These are phyloP conservation scores for Cyberlindnera maclurae DNA, from an alignment of 805 yeast species.

Conservation along the genomic window DNA sequence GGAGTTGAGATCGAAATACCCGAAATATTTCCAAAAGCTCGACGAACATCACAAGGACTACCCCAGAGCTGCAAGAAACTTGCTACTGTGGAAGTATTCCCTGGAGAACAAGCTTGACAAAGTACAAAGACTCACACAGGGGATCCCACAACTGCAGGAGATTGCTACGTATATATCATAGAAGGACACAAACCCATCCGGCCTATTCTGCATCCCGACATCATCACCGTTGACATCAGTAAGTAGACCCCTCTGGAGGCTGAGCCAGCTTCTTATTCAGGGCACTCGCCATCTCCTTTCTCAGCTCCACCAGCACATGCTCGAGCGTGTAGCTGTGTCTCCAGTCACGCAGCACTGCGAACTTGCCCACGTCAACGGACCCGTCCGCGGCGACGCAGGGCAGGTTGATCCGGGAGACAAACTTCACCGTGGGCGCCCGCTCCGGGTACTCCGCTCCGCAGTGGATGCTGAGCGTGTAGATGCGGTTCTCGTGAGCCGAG, in stretches of 20 bases:
- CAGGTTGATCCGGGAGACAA: conserved; percentile 77
- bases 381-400: conserved; percentile 78
- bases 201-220: too few species aligned
- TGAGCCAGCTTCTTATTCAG: conserved; percentile 80
- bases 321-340: conserved; percentile 89
- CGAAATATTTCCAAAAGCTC: conserved; percentile 16
- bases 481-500: conserved; percentile 83
- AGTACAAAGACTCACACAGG: conserved; percentile 3
- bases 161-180: background rate
- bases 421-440: conserved; percentile 75
- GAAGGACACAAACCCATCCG: too few species aligned
- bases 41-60: conserved; percentile 9
- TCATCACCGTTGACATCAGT: conserved; percentile 16
- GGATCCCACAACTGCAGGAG: background rate
- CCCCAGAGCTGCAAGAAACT: conserved; percentile 9
- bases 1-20: conserved; percentile 10
- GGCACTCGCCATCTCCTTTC: conserved; percentile 85
- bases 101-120: conserved; percentile 7
- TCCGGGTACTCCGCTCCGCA: conserved; percentile 88
- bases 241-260: conserved; percentile 84
- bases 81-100: conserved; percentile 13
- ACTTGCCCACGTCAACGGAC: conserved; percentile 41
- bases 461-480: conserved; percentile 72
- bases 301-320: conserved; percentile 77
- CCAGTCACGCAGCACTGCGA: conserved; percentile 74